phyloP scores from a whole-genome alignment of 306 rosid genomes.

The Inga leiocalycina region DNA sequence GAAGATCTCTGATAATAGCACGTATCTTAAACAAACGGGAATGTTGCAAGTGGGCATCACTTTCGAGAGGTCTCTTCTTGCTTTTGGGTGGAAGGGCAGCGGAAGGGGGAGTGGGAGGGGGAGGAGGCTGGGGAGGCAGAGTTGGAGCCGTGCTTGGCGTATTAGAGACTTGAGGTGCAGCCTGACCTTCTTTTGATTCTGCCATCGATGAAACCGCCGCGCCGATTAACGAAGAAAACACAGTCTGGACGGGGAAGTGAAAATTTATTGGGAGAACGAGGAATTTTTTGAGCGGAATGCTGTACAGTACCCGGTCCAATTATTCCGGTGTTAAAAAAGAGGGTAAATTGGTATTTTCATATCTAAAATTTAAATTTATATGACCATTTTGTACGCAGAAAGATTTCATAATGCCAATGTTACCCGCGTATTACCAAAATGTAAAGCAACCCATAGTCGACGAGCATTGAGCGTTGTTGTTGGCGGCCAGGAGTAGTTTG shows the following conservation, averaged over 20 bases:
- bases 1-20: conserved; percentile 64
- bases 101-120: neutral
- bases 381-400: neutral
- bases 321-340: neutral
- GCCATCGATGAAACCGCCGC: conserved; percentile 25
- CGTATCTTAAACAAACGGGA: conserved; percentile 66
- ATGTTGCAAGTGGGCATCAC: conserved; percentile 29
- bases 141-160: conserved; percentile 14
- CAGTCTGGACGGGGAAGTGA: neutral
- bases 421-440: neutral
- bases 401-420: neutral
- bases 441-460: neutral
- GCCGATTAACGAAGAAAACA: neutral
- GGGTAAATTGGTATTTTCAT: neutral
- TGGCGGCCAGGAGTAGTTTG: neutral
- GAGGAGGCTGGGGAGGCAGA: conserved; percentile 22
- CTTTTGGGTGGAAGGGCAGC: conserved; percentile 1
- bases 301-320: neutral
- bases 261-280: no score
- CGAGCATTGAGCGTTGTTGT: neutral
- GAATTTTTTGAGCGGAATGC: neutral
- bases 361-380: neutral
- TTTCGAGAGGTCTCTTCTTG: conserved; percentile 60
- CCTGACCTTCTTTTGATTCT: conserved; percentile 33
- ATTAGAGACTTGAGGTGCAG: conserved; percentile 14